Evolutionary conservation across 192 early-diverging fungal species (phyloP).

Genomic region (Backusella liffmaniae): DNA sequence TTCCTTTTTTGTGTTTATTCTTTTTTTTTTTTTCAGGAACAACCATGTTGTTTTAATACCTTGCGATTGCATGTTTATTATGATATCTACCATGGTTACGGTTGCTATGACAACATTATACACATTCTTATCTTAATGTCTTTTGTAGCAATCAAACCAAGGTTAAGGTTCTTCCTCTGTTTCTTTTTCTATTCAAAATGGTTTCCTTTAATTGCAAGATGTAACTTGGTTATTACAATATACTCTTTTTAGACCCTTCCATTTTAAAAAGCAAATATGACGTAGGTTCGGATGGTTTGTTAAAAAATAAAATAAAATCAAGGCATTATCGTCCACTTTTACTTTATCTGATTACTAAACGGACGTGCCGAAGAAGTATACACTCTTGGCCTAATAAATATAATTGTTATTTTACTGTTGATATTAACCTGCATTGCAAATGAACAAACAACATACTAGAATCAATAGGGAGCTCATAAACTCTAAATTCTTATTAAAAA

Average conservation of each 20-base stretch:
- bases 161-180: no score
- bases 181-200: not conserved
- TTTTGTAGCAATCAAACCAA: not conserved
- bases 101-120: not conserved
- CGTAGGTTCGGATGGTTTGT: not conserved
- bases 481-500: no score
- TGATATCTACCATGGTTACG: not conserved
- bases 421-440: no score
- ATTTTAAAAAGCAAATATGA: not conserved
- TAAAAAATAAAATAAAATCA: not conserved
- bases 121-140: not conserved
- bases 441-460: no score
- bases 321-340: no score
- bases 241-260: not conserved
- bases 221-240: no score
- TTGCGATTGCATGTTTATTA: not conserved
- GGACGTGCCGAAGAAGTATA: no score
- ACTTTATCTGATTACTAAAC: no score
- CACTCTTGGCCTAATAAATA: no score
- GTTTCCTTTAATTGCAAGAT: not conserved
- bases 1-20: not conserved
- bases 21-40: not conserved
- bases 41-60: no score
- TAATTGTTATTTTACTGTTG: no score
- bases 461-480: no score